phyloP scores from a whole-genome alignment of 352 stramenopile species.

The Globisporangium canariense region DNA sequence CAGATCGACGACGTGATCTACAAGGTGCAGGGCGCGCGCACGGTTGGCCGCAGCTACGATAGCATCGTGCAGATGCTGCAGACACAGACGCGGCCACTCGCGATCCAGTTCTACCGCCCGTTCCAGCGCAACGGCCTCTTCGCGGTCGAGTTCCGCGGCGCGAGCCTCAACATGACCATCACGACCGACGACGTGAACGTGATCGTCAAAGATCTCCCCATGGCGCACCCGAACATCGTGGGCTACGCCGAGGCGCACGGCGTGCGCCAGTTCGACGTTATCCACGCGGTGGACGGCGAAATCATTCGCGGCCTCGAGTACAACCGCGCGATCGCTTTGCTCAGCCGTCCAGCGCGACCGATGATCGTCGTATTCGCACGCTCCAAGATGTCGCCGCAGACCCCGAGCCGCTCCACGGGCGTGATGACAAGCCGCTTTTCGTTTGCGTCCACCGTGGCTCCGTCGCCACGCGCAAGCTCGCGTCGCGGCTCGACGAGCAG shows the following conservation, averaged over 20 bases:
- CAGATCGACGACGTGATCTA: slow-evolving; percentile 80
- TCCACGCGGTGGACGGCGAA: slow-evolving; percentile 78
- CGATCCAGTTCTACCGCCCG: slow-evolving; percentile 82
- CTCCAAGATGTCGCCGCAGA: slow-evolving; percentile 58
- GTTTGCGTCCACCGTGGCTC: slow-evolving; percentile 66
- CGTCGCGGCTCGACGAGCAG: slow-evolving; percentile 46
- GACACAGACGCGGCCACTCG: slow-evolving; percentile 62
- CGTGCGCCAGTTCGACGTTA: slow-evolving; percentile 74
- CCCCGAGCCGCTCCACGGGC: slow-evolving; percentile 46
- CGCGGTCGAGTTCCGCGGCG: slow-evolving; percentile 74
- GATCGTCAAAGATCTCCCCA: slow-evolving; percentile 81
- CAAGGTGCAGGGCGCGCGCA: slow-evolving; percentile 77
- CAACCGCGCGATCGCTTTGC: slow-evolving; percentile 72
- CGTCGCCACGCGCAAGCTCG: slow-evolving; percentile 43
- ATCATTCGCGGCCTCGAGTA: slow-evolving; percentile 79
- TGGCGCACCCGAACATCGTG: slow-evolving; percentile 79
- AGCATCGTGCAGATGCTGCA: slow-evolving; percentile 86
- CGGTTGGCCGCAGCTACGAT: slow-evolving; percentile 76
- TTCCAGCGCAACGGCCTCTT: slow-evolving; percentile 76
- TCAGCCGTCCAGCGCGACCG: slow-evolving; percentile 57
- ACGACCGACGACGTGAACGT: slow-evolving; percentile 83
- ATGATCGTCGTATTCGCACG: slow-evolving; percentile 83
- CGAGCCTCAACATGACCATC: slow-evolving; percentile 86
- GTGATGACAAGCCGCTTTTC: slow-evolving; percentile 65
- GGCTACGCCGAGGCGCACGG: slow-evolving; percentile 80